Conservation (phyloP, 805 yeast species). For the Cyberlindnera suaveolens region DNA sequence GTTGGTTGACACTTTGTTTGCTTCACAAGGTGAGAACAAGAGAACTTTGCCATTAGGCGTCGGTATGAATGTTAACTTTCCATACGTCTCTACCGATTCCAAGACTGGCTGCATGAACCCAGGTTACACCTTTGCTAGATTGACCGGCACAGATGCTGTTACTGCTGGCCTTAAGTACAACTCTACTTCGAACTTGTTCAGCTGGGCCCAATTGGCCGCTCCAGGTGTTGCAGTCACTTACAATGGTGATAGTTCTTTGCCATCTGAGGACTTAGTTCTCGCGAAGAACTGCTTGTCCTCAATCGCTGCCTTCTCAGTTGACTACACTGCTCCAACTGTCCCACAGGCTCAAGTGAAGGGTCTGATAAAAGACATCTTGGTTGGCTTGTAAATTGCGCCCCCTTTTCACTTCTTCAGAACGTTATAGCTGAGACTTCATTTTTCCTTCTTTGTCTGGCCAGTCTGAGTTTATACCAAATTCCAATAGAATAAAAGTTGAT, state of each 20-base stretch:
- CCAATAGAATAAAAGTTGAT: too few species aligned
- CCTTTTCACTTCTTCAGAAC: neutral
- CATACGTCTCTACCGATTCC: slow-evolving; percentile 37
- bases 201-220: slow-evolving; percentile 15
- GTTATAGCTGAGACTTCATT: neutral
- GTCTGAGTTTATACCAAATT: too few species aligned
- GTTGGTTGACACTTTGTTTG: slow-evolving; percentile 33
- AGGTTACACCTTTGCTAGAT: slow-evolving; percentile 37
- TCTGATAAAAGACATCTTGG: slow-evolving; percentile 11
- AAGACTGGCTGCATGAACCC: slow-evolving; percentile 34
- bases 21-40: slow-evolving; percentile 30
- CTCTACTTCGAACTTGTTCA: slow-evolving; percentile 30
- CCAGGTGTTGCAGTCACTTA: slow-evolving; percentile 25
- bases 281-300: slow-evolving; percentile 34
- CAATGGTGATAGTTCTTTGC: slow-evolving; percentile 39
- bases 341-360: slow-evolving; percentile 13
- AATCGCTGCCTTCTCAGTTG: slow-evolving; percentile 42
- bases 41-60: slow-evolving; percentile 36
- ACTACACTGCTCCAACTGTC: slow-evolving; percentile 24
- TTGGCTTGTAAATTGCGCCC: slow-evolving; percentile 1
- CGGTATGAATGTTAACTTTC: slow-evolving; percentile 45
- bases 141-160: slow-evolving; percentile 31
- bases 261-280: slow-evolving; percentile 33
- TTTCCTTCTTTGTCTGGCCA: neutral
- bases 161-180: slow-evolving; percentile 27